Percentiles rank a stretch among this genome's conserved stretches.
Conservation (phyloP, 768 basidiomycete species). For the Tylopilus cervinicoccineus region DNA sequence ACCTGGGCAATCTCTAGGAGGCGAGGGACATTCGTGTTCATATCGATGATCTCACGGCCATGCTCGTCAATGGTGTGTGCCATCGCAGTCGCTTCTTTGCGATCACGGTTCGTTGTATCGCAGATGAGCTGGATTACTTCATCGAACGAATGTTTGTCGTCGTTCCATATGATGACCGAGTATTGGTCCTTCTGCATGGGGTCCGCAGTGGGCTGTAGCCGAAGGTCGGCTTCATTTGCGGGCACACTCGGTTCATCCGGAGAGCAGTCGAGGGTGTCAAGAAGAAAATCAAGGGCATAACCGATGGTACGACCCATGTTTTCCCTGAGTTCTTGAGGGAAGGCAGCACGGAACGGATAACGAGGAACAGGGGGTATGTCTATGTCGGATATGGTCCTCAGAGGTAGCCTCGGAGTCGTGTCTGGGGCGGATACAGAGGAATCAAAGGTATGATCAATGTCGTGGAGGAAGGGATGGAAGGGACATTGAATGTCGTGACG, state of each 20-base stretch:
- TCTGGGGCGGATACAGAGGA: conserved; percentile 20
- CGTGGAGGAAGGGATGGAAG: conserved; percentile 58
- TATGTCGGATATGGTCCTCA: conserved; percentile 38
- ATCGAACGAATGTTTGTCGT: conserved; percentile 92
- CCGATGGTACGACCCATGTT: conserved; percentile 70
- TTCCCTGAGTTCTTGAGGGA: conserved; percentile 67
- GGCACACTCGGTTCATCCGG: conserved; percentile 76
- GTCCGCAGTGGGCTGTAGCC: conserved; percentile 70
- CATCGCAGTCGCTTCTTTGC: conserved; percentile 54
- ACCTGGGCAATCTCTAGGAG: conserved; percentile 77
- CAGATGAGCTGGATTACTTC: conserved; percentile 76
- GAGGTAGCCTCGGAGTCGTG: conserved; percentile 40
- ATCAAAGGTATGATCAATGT: conserved; percentile 8
- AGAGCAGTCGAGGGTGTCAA: conserved; percentile 78
- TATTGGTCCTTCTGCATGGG: conserved; percentile 78
- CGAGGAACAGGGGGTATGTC: conserved; percentile 60
- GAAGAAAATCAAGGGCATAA: conserved; percentile 76
- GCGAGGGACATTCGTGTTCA: conserved; percentile 46
- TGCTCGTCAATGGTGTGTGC: conserved; percentile 66
- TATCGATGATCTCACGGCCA: conserved; percentile 83
- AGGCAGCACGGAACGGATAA: conserved; percentile 51
- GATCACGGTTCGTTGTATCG: conserved; percentile 47
- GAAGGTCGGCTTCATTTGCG: conserved; percentile 60
- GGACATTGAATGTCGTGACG: conserved; percentile 61
- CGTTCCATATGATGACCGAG: conserved; percentile 89